Conservation (phyloP, 2,329 filamentous ascomycete genomes). For the Apiospora marii region DNA sequence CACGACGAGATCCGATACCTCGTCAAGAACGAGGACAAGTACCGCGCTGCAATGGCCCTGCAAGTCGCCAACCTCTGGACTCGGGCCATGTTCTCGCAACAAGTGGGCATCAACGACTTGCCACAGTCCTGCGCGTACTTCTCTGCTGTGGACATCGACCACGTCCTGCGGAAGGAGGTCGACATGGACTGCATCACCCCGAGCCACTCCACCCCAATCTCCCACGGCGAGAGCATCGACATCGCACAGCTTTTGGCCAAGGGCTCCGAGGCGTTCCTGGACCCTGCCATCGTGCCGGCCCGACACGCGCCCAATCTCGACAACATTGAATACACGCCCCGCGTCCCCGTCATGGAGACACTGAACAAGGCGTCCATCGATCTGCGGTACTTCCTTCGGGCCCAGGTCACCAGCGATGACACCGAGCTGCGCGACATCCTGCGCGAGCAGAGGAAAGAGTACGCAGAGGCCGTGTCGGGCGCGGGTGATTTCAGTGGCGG, state of each 20-base stretch:
- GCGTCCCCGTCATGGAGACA: slow-evolving; percentile 80
- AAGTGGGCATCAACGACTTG: slow-evolving; percentile 94
- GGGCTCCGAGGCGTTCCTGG: slow-evolving; percentile 72
- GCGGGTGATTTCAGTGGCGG: neutral
- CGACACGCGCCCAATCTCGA: slow-evolving; percentile 64
- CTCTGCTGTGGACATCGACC: slow-evolving; percentile 92
- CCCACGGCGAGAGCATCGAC: slow-evolving; percentile 86
- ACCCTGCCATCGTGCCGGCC: slow-evolving; percentile 67
- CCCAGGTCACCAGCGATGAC: slow-evolving; percentile 82
- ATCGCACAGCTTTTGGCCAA: slow-evolving; percentile 81
- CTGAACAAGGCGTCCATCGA: slow-evolving; percentile 58
- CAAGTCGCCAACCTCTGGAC: slow-evolving; percentile 98
- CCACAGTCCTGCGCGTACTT: slow-evolving; percentile 96
- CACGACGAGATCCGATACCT: slow-evolving; percentile 98
- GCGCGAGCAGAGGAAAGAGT: slow-evolving; percentile 53
- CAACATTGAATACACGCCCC: slow-evolving; percentile 71
- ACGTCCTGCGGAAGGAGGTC: slow-evolving; percentile 96
- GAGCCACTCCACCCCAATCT: slow-evolving; percentile 79
- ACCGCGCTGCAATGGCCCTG: slow-evolving; percentile 88
- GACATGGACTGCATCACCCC: slow-evolving; percentile 98
- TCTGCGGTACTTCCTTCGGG: slow-evolving; percentile 72
- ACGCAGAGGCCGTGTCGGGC: neutral
- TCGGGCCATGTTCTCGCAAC: slow-evolving; percentile 94
- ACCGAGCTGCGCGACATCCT: slow-evolving; percentile 78
- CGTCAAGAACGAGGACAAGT: slow-evolving; percentile 84